Evolutionary conservation across 371 early-diverging fungal species (phyloP).

Genomic region (Rhizomucor pusillus): DNA sequence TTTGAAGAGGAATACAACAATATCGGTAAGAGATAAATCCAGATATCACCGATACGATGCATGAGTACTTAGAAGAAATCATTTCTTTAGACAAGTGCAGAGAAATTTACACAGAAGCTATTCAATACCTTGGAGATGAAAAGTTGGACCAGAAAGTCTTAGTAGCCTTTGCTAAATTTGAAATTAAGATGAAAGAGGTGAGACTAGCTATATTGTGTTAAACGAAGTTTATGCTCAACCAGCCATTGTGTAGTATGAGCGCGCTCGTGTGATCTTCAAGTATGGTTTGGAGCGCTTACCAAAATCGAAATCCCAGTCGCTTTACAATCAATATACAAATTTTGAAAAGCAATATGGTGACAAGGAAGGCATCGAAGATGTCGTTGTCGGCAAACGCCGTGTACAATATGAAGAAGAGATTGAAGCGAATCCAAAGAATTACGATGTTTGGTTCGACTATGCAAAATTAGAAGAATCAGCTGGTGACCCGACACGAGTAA

Average conservation of each 20-base stretch:
- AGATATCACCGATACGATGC: neutral
- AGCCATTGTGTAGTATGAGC: constrained; percentile 56
- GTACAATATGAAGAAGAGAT: constrained; percentile 89
- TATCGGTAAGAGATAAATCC: constrained; percentile 39
- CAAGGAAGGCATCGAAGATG: constrained; percentile 84
- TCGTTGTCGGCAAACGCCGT: constrained; percentile 84
- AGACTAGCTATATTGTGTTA: neutral
- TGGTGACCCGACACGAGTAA: constrained; percentile 69
- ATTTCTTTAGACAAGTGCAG: constrained; percentile 67
- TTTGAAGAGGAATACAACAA: constrained; percentile 88
- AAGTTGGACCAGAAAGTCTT: constrained; percentile 88
- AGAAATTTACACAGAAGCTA: constrained; percentile 82
- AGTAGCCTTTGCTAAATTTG: constrained; percentile 95
- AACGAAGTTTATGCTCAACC: neutral
- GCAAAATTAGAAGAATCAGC: constrained; percentile 82
- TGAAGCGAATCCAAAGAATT: constrained; percentile 78
- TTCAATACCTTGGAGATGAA: constrained; percentile 88
- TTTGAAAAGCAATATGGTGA: constrained; percentile 97
- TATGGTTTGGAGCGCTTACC: constrained; percentile 89
- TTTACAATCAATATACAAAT: constrained; percentile 90
- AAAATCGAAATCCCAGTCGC: constrained; percentile 75
- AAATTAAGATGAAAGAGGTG: constrained; percentile 84
- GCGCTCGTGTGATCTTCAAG: constrained; percentile 94
- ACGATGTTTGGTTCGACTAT: constrained; percentile 96
- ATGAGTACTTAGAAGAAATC: no score